Evolutionary conservation across 345 rosid species (phyloP).

Genomic region (Camelina neglecta): DNA sequence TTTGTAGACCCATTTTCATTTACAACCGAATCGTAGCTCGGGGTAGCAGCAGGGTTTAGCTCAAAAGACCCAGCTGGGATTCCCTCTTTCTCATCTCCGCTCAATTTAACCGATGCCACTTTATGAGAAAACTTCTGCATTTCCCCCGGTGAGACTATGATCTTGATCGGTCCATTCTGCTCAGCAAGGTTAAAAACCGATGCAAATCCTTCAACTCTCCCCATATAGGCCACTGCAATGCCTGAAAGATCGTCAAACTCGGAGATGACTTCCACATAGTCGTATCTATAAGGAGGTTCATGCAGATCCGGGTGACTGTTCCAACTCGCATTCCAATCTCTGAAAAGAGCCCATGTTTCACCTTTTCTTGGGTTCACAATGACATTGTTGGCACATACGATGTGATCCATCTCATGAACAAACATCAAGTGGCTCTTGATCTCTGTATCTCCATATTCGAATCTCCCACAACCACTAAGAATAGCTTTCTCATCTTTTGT

Average conservation of each 20-base stretch:
- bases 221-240: slow-evolving; percentile 62
- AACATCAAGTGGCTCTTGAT: slow-evolving; percentile 55
- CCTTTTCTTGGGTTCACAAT: slow-evolving; percentile 65
- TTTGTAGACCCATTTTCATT: neutral
- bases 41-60: slow-evolving; percentile 70
- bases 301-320: slow-evolving; percentile 21
- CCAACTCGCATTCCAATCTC: slow-evolving; percentile 59
- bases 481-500: slow-evolving; percentile 26
- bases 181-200: slow-evolving; percentile 53
- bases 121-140: slow-evolving; percentile 71
- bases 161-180: slow-evolving; percentile 35
- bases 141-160: slow-evolving; percentile 47
- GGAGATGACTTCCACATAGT: slow-evolving; percentile 66
- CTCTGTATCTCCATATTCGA: slow-evolving; percentile 46
- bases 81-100: slow-evolving; percentile 65
- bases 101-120: slow-evolving; percentile 60
- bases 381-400: slow-evolving; percentile 34
- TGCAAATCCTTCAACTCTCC: slow-evolving; percentile 64
- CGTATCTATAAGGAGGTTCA: slow-evolving; percentile 53
- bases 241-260: slow-evolving; percentile 54
- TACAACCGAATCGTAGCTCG: slow-evolving; percentile 19
- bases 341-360: slow-evolving; percentile 84
- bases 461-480: slow-evolving; percentile 70
- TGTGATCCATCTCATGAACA: slow-evolving; percentile 55
- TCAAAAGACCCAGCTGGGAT: slow-evolving; percentile 65